Conservation (phyloP, 225 moss, liverwort and hornwort species). For the Bryoerythrophyllum caledonicum region DNA sequence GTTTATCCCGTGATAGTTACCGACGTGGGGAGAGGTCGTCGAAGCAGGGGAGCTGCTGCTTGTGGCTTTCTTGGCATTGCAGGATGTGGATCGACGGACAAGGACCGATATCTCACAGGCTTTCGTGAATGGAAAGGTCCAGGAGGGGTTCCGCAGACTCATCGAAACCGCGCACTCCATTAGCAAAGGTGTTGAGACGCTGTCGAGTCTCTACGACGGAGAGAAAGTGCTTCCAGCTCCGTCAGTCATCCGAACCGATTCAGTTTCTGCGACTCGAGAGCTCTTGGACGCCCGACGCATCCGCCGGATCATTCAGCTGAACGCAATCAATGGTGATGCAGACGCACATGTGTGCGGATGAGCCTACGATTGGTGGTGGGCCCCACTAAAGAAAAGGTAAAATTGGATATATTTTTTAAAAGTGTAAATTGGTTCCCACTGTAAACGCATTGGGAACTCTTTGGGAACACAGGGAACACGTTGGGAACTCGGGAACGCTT, state of each 20-base stretch:
- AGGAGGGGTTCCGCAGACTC: constrained; percentile 42
- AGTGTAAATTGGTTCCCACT: too few species aligned
- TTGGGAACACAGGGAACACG: too few species aligned
- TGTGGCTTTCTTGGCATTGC: constrained; percentile 56
- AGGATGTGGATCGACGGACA: constrained; percentile 29
- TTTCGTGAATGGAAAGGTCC: constrained; percentile 46
- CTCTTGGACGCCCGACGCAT: constrained; percentile 52
- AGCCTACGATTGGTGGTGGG: too few species aligned
- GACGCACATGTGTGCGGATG: too few species aligned
- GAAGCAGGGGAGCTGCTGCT: constrained; percentile 74
- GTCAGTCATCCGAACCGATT: constrained; percentile 43
- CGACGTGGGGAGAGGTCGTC: constrained; percentile 55
- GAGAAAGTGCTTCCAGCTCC: constrained; percentile 43
- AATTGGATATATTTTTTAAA: too few species aligned
- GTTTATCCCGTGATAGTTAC: constrained; percentile 66
- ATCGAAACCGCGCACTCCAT: constrained; percentile 46
- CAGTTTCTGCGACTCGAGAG: constrained; percentile 20
- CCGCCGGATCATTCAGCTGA: constrained; percentile 50
- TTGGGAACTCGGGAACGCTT: too few species aligned
- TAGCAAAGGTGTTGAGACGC: constrained; percentile 45
- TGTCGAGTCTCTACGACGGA: constrained; percentile 57
- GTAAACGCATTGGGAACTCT: too few species aligned
- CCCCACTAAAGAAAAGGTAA: too few species aligned
- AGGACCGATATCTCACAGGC: constrained; percentile 40
- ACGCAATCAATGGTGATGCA: constrained; percentile 65